Conservation (phyloP, 192 early-diverging fungal genomes). For the Mortierella hygrophila region DNA sequence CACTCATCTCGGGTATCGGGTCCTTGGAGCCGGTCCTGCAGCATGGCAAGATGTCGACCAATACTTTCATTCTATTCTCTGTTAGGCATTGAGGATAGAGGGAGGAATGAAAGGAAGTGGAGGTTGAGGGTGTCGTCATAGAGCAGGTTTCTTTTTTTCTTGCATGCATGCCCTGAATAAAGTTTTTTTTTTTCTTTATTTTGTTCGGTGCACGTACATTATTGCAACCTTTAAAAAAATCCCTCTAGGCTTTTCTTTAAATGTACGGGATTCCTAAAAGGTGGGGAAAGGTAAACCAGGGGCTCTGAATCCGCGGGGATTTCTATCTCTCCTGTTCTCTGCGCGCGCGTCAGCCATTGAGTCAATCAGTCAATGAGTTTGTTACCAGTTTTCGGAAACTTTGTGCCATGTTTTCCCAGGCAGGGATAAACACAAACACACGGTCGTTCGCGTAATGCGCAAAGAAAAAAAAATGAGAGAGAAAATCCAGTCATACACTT, state of each 20-base stretch:
- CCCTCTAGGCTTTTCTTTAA: too few species aligned
- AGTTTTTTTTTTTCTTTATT: not conserved
- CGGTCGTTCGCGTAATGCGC: not conserved
- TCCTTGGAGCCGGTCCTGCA: conserved; percentile 13
- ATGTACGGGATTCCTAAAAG: not conserved
- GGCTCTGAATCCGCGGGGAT: not conserved
- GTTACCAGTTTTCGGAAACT: not conserved
- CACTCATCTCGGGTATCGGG: conserved; percentile 48
- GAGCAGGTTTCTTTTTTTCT: not conserved
- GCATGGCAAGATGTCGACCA: conserved; percentile 52
- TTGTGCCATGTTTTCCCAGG: conserved; percentile 3
- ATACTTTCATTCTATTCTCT: conserved; percentile 32
- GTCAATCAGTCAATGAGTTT: not conserved
- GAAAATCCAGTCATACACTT: not conserved
- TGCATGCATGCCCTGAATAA: not conserved
- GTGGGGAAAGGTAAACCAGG: not conserved
- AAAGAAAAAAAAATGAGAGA: not conserved
- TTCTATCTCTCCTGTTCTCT: not conserved
- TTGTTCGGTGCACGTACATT: too few species aligned
- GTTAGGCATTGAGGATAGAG: not conserved
- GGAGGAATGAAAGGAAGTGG: not conserved
- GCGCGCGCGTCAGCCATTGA: too few species aligned
- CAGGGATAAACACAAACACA: conserved; percentile 1
- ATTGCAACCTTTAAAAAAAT: too few species aligned
- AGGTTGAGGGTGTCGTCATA: not conserved